phyloP scores from a whole-genome alignment of 768 basidiomycete species.

The Pisolithus marmoratus region DNA sequence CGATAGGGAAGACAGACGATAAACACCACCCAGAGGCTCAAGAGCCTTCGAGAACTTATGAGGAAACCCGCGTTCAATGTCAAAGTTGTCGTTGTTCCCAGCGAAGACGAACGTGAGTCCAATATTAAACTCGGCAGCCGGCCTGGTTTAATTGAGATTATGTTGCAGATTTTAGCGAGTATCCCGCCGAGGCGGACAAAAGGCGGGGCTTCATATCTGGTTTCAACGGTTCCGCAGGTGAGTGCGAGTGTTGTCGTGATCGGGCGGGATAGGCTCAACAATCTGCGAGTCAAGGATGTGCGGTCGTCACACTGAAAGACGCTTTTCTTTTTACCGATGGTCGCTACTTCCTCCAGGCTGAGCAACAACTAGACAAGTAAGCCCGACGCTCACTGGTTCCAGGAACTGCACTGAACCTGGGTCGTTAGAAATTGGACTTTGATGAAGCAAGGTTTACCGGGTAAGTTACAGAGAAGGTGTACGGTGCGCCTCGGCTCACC shows the following conservation, averaged over 20 bases:
- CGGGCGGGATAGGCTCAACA: not conserved
- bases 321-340: constrained; percentile 94
- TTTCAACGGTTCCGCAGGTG: constrained; percentile 92
- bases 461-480: constrained; percentile 31
- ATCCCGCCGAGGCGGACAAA: constrained; percentile 77
- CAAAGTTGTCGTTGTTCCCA: constrained; percentile 77
- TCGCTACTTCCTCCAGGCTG: constrained; percentile 90
- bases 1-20: constrained; percentile 38
- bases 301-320: constrained; percentile 61
- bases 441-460: constrained; percentile 88
- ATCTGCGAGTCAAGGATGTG: constrained; percentile 49
- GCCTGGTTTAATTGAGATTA: not conserved
- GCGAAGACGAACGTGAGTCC: constrained; percentile 85
- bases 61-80: constrained; percentile 45
- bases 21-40: constrained; percentile 58
- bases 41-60: constrained; percentile 67
- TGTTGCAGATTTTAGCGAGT: constrained; percentile 79
- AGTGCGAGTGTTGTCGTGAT: constrained; percentile 7
- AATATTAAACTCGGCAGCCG: not conserved
- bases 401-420: constrained; percentile 1
- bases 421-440: constrained; percentile 75
- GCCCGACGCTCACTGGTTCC: constrained; percentile 11
- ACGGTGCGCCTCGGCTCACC: constrained; percentile 5
- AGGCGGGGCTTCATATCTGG: constrained; percentile 87
- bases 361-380: constrained; percentile 80